A percentile compares a stretch with the other conserved stretches of the same genome.
These are phyloP conservation scores for Pichia occidentalis DNA, from an alignment of 805 yeast genomes.

Conservation along the genomic window DNA sequence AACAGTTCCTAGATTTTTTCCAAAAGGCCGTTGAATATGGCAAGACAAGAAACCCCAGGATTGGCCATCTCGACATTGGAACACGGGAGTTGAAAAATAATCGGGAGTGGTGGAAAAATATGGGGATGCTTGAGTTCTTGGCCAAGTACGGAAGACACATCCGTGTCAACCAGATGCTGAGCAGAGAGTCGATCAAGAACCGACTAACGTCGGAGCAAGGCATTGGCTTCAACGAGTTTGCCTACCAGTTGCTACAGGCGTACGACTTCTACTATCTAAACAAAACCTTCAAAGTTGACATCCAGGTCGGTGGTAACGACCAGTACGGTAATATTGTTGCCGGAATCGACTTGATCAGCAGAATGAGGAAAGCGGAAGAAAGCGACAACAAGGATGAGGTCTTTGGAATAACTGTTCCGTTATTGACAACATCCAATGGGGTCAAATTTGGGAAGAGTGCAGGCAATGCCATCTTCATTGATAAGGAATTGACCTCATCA, in stretches of 20 bases:
- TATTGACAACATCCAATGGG: constrained; percentile 81
- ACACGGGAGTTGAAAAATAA: constrained; percentile 45
- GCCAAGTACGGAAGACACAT: constrained; percentile 71
- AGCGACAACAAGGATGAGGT: constrained; percentile 25
- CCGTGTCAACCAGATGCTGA: constrained; percentile 80
- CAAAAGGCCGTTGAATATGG: constrained; percentile 59
- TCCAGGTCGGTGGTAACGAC: constrained; percentile 94
- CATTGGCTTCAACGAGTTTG: constrained; percentile 87
- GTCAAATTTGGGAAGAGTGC: constrained; percentile 96
- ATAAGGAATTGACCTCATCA: constrained; percentile 64
- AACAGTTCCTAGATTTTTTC: constrained; percentile 60
- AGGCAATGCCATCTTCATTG: constrained; percentile 91
- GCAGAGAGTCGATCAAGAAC: constrained; percentile 78
- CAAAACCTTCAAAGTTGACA: constrained; percentile 46
- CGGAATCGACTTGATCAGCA: constrained; percentile 78
- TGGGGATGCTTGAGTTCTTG: constrained; percentile 72
- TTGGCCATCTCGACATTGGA: constrained; percentile 15
- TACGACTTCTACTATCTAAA: constrained; percentile 84
- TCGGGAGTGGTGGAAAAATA: constrained; percentile 76
- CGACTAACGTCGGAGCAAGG: constrained; percentile 67
- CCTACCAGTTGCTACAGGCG: constrained; percentile 90
- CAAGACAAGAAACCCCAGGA: constrained; percentile 34
- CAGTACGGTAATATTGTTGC: constrained; percentile 99
- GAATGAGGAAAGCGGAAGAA: constrained; percentile 34
- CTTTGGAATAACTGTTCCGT: constrained; percentile 83